Base-by-base conservation (phyloP, 345 rosid genomes). In the Linum tenue region DNA sequence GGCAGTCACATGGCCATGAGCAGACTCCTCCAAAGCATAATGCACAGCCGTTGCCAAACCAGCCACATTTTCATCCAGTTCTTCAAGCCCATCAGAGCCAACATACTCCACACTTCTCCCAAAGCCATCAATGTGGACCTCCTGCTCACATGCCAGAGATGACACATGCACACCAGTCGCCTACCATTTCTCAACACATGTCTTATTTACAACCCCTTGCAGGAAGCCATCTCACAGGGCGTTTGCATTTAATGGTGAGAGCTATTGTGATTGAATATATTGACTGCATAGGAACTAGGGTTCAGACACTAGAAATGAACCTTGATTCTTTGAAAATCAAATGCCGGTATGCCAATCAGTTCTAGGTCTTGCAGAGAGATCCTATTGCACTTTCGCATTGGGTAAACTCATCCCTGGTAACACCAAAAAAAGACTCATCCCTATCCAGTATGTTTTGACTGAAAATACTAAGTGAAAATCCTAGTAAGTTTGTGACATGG, bases 141-240 rank as follows among this genome's bases (percentile, higher is more conserved):
- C 55, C 82, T 53, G 62, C 86, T 51, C 81, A 79, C 66, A 60
- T 85, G 73, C 61, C 91, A 61, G 97, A 92, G 57, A 75, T 89
- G 51, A 56, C 83, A 67, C 91, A 89, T 63, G n/a, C 83, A 41
- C 86, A 80, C 66, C 97, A 86, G 53, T 82, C 97, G 39, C 75
- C 89, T 17, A 67, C 83, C 67, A 83, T 90, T 64, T 77, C 98
- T 36, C 97, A 86, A 70, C 92, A 88, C 67, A 88, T 92, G 75
- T 80, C 83, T 72, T 90, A 96, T 81, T 80, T 90, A 70, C 98
- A 87, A 62, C 90, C 95, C 3, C 79, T 87, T 55, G 48, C 84
- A 9, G 88, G 85, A 59, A 80, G 85, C 67, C 92, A 83, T 70
- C 79, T 80, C 43, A 82, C 81, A 59, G 89, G 81, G 50, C 89